A percentile compares a stretch with the other conserved stretches of the same genome.
Evolutionary conservation across 345 rosid genomes (phyloP).

Genomic region (Aegle marmelos): DNA sequence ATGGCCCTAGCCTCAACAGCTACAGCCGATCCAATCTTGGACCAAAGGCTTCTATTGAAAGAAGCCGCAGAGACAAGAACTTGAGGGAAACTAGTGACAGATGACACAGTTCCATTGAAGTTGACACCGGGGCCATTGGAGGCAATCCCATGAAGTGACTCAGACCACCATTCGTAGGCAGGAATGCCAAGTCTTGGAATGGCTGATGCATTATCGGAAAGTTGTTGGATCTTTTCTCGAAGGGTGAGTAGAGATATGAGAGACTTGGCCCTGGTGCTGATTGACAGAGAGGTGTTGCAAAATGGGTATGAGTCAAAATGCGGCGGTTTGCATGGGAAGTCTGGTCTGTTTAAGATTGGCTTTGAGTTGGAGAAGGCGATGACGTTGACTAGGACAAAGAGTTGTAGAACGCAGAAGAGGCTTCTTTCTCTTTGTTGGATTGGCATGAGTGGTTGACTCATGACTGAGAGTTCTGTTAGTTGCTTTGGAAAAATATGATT

Average conservation of each 20-base stretch:
- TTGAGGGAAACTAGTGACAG: constrained; percentile 89
- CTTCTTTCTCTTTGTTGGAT: neutral
- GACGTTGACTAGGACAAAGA: constrained; percentile 3
- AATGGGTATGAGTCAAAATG: constrained; percentile 46
- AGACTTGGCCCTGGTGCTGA: constrained; percentile 49
- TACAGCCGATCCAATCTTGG: constrained; percentile 57
- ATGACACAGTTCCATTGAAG: constrained; percentile 57
- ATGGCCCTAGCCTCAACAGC: constrained; percentile 80
- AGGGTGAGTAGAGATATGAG: constrained; percentile 72
- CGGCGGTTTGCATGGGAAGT: constrained; percentile 65
- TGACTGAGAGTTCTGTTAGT: no score
- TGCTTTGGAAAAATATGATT: no score
- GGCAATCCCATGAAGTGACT: constrained; percentile 87
- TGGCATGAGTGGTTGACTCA: constrained; percentile 11
- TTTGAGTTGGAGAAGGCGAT: constrained; percentile 8
- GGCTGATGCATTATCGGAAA: constrained; percentile 64
- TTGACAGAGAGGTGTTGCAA: constrained; percentile 66
- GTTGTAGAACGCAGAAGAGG: constrained; percentile 7
- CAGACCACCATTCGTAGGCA: constrained; percentile 94
- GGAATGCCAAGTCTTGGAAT: constrained; percentile 83
- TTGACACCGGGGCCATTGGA: constrained; percentile 82
- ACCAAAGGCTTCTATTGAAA: constrained; percentile 83
- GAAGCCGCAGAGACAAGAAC: constrained; percentile 66
- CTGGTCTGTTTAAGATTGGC: constrained; percentile 16
- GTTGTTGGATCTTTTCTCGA: constrained; percentile 65